Evolutionary conservation across 257 asterid genomes (phyloP).

Genomic region (Sherardia arvensis): DNA sequence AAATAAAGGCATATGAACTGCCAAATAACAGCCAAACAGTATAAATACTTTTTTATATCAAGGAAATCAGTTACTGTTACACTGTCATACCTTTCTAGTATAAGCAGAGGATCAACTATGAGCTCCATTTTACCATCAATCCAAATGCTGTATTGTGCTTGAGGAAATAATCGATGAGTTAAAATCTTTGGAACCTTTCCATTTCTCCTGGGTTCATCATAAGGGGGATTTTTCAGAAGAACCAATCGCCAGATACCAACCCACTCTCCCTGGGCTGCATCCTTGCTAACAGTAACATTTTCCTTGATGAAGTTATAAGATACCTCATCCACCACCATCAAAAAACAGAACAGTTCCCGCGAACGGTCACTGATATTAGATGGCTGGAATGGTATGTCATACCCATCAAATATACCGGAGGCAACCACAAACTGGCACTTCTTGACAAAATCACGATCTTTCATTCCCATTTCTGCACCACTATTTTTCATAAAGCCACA

Average conservation of each 20-base stretch:
- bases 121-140: conserved; percentile 99
- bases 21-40: background rate
- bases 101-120: conserved; percentile 83
- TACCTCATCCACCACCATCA: conserved; percentile 90
- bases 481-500: conserved; percentile 91
- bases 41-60: background rate
- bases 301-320: conserved; percentile 66
- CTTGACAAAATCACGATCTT: conserved; percentile 56
- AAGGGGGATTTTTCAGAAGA: conserved; percentile 78
- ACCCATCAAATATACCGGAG: conserved; percentile 93
- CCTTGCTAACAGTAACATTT: conserved; percentile 63
- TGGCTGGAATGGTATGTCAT: conserved; percentile 88
- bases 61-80: background rate
- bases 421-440: conserved; percentile 88
- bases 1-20: background rate
- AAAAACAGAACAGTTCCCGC: conserved; percentile 66
- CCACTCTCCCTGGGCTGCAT: conserved; percentile 77
- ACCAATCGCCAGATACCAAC: conserved; percentile 93
- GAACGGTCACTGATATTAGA: conserved; percentile 73
- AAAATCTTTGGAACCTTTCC: conserved; percentile 97
- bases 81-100: conserved; percentile 71
- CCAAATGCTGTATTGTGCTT: conserved; percentile 94
- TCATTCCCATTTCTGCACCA: conserved; percentile 77
- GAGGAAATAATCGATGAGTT: conserved; percentile 89
- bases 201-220: conserved; percentile 96